Conservation (phyloP, 2,329 filamentous ascomycete species). For the Didymella arachidicola region DNA sequence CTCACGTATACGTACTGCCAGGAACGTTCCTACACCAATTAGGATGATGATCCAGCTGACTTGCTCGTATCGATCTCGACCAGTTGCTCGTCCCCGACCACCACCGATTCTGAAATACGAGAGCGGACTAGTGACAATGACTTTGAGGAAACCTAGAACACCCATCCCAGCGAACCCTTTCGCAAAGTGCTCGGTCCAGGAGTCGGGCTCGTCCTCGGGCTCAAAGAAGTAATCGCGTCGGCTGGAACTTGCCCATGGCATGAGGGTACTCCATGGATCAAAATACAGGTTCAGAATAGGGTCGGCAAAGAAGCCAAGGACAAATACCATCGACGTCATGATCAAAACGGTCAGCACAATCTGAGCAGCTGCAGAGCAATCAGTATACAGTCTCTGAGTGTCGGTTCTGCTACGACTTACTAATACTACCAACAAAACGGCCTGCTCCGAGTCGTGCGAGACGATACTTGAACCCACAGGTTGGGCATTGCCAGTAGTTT, state of each 20-base stretch:
- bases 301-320: conserved; percentile 90
- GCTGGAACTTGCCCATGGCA: conserved; percentile 40
- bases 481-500: conserved; percentile 87
- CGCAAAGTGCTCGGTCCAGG: conserved; percentile 83
- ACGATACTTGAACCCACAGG: conserved; percentile 83
- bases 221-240: conserved; percentile 34
- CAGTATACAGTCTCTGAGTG: conserved; percentile 14
- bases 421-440: conserved; percentile 62
- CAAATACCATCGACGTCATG: conserved; percentile 75
- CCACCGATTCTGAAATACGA: conserved; percentile 74
- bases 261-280: conserved; percentile 67
- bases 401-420: conserved; percentile 37
- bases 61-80: conserved; percentile 78
- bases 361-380: conserved; percentile 61
- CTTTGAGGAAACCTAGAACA: conserved; percentile 83
- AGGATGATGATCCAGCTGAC: conserved; percentile 81
- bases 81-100: conserved; percentile 67
- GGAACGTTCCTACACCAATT: conserved; percentile 80
- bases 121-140: conserved; percentile 76
- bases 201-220: conserved; percentile 50
- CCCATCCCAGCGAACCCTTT: conserved; percentile 93
- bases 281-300: conserved; percentile 89
- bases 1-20: conserved; percentile 67
- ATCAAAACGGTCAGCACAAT: conserved; percentile 74
- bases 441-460: conserved; percentile 80